These are phyloP conservation scores for Cadophora sp. DNA, from an alignment of 2,329 filamentous ascomycete species.

Conservation along the genomic window DNA sequence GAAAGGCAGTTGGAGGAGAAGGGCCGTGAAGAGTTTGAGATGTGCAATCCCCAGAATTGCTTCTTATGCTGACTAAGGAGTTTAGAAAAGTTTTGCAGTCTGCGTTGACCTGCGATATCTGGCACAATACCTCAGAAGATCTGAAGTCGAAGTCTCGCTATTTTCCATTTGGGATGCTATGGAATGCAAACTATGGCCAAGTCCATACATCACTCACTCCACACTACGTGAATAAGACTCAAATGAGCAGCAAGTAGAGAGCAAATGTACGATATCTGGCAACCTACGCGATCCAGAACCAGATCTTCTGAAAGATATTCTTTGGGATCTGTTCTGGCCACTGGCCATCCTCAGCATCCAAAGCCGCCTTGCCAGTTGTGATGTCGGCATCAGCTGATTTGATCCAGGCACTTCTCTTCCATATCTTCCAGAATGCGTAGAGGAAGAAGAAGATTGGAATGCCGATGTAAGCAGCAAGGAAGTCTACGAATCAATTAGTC, in stretches of 20 bases:
- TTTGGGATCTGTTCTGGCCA: slow-evolving; percentile 49
- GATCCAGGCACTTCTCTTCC: slow-evolving; percentile 62
- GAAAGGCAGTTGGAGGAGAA: too few species aligned
- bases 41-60: too few species aligned
- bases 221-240: background rate
- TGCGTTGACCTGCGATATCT: background rate
- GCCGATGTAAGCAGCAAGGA: slow-evolving; percentile 78
- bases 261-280: background rate
- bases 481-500: slow-evolving; percentile 70
- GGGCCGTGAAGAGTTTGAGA: too few species aligned
- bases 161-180: background rate
- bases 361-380: slow-evolving; percentile 51
- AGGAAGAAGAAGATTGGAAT: slow-evolving; percentile 73
- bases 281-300: slow-evolving; percentile 54
- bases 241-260: background rate
- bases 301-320: slow-evolving; percentile 51
- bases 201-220: background rate
- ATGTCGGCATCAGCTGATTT: slow-evolving; percentile 51
- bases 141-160: background rate
- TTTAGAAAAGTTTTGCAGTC: too few species aligned
- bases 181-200: background rate
- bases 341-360: slow-evolving; percentile 51
- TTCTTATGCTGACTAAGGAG: too few species aligned
- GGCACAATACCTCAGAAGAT: background rate
- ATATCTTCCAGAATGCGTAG: slow-evolving; percentile 74